These are phyloP conservation scores for Verbena officinalis DNA, from an alignment of 257 asterid genomes.

Conservation along the genomic window DNA sequence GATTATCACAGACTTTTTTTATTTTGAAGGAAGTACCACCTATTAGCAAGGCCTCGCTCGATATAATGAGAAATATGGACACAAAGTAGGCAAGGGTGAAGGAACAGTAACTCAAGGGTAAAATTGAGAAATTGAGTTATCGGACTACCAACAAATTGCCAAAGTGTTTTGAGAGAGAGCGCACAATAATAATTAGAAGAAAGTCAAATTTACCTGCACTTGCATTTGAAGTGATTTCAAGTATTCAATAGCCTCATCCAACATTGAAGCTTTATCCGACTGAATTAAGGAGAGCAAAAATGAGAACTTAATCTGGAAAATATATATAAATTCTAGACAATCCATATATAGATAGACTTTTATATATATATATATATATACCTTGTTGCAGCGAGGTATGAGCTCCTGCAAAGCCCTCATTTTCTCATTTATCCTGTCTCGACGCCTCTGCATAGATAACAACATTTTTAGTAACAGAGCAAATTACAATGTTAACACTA, in stretches of 20 bases:
- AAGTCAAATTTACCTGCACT: slow-evolving; percentile 61
- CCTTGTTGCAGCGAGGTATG: slow-evolving; percentile 93
- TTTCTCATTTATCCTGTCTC: slow-evolving; percentile 88
- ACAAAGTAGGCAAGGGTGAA: too few relatives aligned
- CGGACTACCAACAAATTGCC: background rate
- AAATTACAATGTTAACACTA: background rate
- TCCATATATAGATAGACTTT: background rate
- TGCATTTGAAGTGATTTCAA: slow-evolving; percentile 79
- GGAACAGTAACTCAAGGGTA: too few relatives aligned
- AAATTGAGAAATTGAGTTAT: too few relatives aligned
- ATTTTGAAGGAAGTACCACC: too few relatives aligned
- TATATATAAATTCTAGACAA: background rate
- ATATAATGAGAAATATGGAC: too few relatives aligned
- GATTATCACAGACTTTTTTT: too few relatives aligned
- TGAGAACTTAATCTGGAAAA: slow-evolving; percentile 7
- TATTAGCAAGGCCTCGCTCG: too few relatives aligned
- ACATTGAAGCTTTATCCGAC: slow-evolving; percentile 88
- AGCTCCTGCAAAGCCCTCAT: slow-evolving; percentile 83
- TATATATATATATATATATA: slow-evolving; percentile 21
- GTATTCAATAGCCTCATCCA: slow-evolving; percentile 88
- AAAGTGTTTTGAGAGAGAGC: background rate
- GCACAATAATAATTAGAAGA: background rate
- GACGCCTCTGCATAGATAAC: slow-evolving; percentile 63
- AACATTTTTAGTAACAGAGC: slow-evolving; percentile 10
- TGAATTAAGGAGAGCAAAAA: slow-evolving; percentile 32